Base-by-base conservation (phyloP, 495 filamentous ascomycete genomes). In the Podospora bellae-mahoneyi region DNA sequence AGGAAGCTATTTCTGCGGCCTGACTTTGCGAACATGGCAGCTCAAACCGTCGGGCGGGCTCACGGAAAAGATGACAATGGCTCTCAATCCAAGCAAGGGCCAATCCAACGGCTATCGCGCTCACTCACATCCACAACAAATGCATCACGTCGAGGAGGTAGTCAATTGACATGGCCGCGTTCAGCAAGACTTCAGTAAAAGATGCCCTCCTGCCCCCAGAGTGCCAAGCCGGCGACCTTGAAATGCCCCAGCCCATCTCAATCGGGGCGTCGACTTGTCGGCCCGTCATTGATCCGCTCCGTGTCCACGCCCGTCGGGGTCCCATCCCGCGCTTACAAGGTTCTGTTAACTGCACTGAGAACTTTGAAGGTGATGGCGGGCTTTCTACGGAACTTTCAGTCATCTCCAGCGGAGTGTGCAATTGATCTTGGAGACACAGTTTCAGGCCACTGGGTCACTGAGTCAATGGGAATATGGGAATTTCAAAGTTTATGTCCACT, bases 1-100 rank as follows among this genome's bases (percentile, higher is more conserved):
- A 48, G 64, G 72, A 68, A 71, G 72, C 70, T 74, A 73, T 74
- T 72, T 68, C 67, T 59, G 64, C 60, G 68, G 34, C 62, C 62
- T 20, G 65, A 59, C 57, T 66, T 71, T 71, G 70, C 72, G 68
- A 48, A 71, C 72, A 76, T 76, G 70, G 72, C 69, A 28, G 65
- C 32, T 64, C 34, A 64, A 66, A 69, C 39, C 61, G 59, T 13
- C 19, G 32, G 39, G 32, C 64, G 64, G 68, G 58, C 58, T 63
- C 63, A 59, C 34, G 55, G 26, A 48, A 48, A 48, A 13, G 39
- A 48, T 10, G 15, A 48, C 58, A 62, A 26, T 27, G 58, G 3
- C 20, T 64, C 39, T 10, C 7, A 48, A 16, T 16, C 7, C 7
- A 48, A 48, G 7, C 39, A 32, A 32, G 30, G 30, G 30, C 39